Evolutionary conservation across 179 eudicot species (phyloP).

Genomic region (Beta macrorhiza): DNA sequence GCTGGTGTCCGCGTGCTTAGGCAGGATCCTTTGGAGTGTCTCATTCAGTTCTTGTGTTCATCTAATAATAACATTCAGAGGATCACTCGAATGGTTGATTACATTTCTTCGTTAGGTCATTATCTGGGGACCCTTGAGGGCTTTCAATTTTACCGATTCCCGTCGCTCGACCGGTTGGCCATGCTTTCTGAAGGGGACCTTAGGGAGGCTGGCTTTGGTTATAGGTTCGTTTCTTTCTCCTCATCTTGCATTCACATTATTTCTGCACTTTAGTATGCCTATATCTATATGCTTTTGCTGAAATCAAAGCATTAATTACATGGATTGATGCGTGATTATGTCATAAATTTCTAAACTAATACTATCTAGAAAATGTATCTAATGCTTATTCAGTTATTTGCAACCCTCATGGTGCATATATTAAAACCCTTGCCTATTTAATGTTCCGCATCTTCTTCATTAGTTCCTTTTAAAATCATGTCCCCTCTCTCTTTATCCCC

Average conservation of each 20-base stretch:
- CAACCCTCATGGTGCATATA: no score
- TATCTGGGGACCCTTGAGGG: constrained; percentile 66
- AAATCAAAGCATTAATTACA: no score
- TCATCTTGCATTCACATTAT: neutral
- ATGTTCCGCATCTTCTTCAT: no score
- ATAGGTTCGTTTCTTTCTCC: constrained; percentile 49
- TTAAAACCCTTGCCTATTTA: no score
- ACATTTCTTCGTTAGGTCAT: constrained; percentile 64
- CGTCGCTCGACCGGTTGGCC: constrained; percentile 56
- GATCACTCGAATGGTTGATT: constrained; percentile 89
- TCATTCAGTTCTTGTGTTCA: constrained; percentile 82
- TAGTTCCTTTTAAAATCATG: neutral
- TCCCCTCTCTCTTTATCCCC: neutral
- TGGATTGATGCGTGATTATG: no score
- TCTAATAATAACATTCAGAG: constrained; percentile 81
- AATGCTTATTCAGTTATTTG: no score
- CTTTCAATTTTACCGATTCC: constrained; percentile 67
- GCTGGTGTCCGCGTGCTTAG: constrained; percentile 89
- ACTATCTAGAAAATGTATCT: no score
- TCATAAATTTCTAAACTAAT: no score
- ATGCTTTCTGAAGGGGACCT: constrained; percentile 73
- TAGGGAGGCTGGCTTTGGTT: constrained; percentile 87
- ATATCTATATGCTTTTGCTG: no score
- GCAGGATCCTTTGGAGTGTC: constrained; percentile 89
- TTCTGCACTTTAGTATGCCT: neutral